Conservation (phyloP, 2,329 filamentous ascomycete species). For the Neofusicoccum laricinum region DNA sequence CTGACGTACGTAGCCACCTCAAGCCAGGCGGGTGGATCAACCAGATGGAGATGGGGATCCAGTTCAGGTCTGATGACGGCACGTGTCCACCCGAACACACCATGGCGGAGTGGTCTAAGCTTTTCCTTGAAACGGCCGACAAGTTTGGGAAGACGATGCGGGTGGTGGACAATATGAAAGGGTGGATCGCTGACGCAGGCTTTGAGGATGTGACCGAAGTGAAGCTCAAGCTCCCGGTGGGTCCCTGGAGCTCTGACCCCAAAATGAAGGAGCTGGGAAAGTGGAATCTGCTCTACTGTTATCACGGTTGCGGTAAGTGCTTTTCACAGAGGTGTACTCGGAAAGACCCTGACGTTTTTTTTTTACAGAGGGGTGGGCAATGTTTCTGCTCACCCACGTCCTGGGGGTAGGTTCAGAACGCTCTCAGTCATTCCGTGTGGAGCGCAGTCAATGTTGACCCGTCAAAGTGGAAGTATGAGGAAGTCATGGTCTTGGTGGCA, state of each 20-base stretch:
- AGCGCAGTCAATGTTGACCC: too few relatives aligned
- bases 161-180: conserved; percentile 37
- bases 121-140: conserved; percentile 27
- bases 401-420: background rate
- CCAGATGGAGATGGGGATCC: conserved; percentile 28
- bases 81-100: conserved; percentile 21
- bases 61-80: conserved; percentile 25
- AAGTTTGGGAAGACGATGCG: conserved; percentile 34
- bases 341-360: background rate
- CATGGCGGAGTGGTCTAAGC: conserved; percentile 27
- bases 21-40: conserved; percentile 27
- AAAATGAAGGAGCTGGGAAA: conserved; percentile 52
- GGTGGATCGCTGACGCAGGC: conserved; percentile 50
- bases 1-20: conserved; percentile 21
- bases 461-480: conserved; percentile 1
- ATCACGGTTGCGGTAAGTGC: conserved; percentile 24
- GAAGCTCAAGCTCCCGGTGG: conserved; percentile 34
- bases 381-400: conserved; percentile 4
- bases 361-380: conserved; percentile 1
- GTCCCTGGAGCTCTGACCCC: conserved; percentile 29
- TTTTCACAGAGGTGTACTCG: too few relatives aligned
- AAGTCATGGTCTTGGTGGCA: background rate
- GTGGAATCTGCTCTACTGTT: conserved; percentile 27
- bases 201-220: conserved; percentile 52
- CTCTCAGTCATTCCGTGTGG: too few relatives aligned